Evolutionary conservation across 2,329 filamentous ascomycete genomes (phyloP).

Genomic region (Stagonosporopsis chrysanthemi): DNA sequence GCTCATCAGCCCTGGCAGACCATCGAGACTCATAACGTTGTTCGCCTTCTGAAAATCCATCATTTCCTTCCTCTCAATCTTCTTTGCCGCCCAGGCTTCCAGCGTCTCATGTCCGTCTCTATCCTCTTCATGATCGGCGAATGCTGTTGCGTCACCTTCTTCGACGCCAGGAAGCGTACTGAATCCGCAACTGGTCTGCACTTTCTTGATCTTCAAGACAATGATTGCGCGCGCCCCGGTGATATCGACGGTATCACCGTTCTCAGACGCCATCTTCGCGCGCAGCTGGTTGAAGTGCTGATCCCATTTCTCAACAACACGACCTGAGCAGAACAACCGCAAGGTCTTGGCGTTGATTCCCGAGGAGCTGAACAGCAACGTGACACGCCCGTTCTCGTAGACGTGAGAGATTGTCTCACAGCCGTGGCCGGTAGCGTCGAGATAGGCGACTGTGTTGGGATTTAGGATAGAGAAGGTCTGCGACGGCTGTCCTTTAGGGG

Average conservation of each 20-base stretch:
- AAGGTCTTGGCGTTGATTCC: conserved; percentile 67
- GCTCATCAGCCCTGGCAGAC: conserved; percentile 39
- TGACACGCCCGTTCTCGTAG: conserved; percentile 78
- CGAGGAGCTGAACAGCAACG: conserved; percentile 77
- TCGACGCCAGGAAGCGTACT: conserved; percentile 61
- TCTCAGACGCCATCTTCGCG: conserved; percentile 52
- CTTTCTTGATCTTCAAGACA: conserved; percentile 65
- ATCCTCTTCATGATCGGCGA: conserved; percentile 31
- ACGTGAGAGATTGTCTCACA: conserved; percentile 78
- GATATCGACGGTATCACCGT: conserved; percentile 35
- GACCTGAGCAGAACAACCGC: conserved; percentile 67
- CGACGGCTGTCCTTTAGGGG: conserved; percentile 73
- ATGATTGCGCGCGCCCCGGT: conserved; percentile 62
- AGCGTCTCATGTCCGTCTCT: conserved; percentile 60
- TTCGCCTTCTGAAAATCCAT: conserved; percentile 64
- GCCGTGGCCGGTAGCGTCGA: conserved; percentile 78
- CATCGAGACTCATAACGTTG: conserved; percentile 54
- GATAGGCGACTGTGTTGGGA: conserved; percentile 69
- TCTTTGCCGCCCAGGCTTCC: conserved; percentile 59
- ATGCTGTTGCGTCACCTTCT: conserved; percentile 27
- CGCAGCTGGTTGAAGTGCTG: conserved; percentile 48
- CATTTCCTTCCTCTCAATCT: conserved; percentile 59
- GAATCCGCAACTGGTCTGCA: conserved; percentile 72
- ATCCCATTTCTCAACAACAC: conserved; percentile 67
- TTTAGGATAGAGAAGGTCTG: conserved; percentile 68